Percentiles rank a stretch among this genome's conserved stretches.
Evolutionary conservation across 2,329 filamentous ascomycete genomes (phyloP).

Genomic region (Paecilomyces niveus): DNA sequence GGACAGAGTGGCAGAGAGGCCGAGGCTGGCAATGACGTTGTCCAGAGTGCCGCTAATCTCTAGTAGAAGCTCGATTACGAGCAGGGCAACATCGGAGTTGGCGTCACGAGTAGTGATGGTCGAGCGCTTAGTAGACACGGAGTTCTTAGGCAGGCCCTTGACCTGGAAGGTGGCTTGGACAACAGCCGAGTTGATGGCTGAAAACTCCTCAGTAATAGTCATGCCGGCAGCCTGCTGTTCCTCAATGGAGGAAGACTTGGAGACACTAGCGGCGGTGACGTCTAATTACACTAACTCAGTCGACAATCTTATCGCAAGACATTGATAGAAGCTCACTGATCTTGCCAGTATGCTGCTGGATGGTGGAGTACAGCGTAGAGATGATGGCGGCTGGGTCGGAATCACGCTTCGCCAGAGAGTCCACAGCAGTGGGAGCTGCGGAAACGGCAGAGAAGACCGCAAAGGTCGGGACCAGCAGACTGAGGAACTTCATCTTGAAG

Average conservation of each 20-base stretch:
- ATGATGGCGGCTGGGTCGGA: neutral
- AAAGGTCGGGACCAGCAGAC: neutral
- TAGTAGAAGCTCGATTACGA: constrained; percentile 1
- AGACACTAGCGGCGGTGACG: neutral
- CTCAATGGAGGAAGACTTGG: neutral
- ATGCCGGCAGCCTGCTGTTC: neutral
- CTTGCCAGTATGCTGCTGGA: neutral
- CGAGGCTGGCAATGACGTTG: constrained; percentile 4
- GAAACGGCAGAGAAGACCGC: neutral
- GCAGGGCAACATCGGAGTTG: neutral
- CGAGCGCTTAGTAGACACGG: neutral
- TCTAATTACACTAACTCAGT: neutral
- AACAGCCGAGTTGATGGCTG: constrained; percentile 5
- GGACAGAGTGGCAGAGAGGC: constrained; percentile 6
- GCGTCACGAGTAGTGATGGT: neutral
- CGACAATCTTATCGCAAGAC: neutral
- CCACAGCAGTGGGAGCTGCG: neutral
- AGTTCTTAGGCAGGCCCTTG: neutral
- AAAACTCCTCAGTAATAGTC: constrained; percentile 3
- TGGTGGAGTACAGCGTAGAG: neutral
- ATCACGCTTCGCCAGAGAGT: neutral
- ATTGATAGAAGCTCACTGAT: neutral
- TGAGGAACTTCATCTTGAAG: neutral
- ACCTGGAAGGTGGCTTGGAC: constrained; percentile 2
- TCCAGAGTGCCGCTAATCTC: constrained; percentile 7